Evolutionary conservation across 2,329 filamentous ascomycete species (phyloP).

Genomic region (Aureobasidium melanogenum): DNA sequence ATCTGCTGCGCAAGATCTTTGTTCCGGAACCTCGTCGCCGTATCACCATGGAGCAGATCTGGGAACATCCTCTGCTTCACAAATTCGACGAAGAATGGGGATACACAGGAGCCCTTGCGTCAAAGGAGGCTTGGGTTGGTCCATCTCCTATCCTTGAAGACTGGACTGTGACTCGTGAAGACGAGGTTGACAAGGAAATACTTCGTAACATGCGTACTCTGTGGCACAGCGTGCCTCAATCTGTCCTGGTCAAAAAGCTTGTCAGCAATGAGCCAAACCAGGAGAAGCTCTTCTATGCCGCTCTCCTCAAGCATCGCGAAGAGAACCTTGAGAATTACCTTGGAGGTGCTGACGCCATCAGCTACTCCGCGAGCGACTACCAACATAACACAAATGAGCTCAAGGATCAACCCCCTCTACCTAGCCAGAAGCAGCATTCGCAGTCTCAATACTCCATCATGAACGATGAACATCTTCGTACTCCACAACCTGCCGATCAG

Average conservation of each 20-base stretch:
- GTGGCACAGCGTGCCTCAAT: slow-evolving; percentile 78
- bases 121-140: slow-evolving; percentile 40
- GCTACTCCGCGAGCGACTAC: slow-evolving; percentile 85
- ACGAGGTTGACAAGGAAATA: slow-evolving; percentile 72
- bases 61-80: slow-evolving; percentile 75
- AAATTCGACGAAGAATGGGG: slow-evolving; percentile 69
- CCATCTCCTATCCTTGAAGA: slow-evolving; percentile 50
- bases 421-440: slow-evolving; percentile 31
- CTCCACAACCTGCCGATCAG: slow-evolving; percentile 41
- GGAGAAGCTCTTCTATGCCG: slow-evolving; percentile 86
- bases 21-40: slow-evolving; percentile 68
- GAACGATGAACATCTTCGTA: slow-evolving; percentile 43
- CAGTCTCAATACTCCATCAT: slow-evolving; percentile 49
- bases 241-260: slow-evolving; percentile 62
- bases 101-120: slow-evolving; percentile 49
- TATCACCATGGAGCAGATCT: slow-evolving; percentile 73
- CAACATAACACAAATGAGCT: slow-evolving; percentile 55
- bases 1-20: slow-evolving; percentile 73
- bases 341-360: slow-evolving; percentile 55
- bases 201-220: slow-evolving; percentile 79
- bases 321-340: slow-evolving; percentile 78
- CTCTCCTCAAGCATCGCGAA: slow-evolving; percentile 73
- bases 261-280: slow-evolving; percentile 57
- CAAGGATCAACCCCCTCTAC: slow-evolving; percentile 27
- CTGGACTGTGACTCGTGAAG: slow-evolving; percentile 51